Conservation (phyloP, 2,329 filamentous ascomycete species). For the Corynespora cassiicola region DNA sequence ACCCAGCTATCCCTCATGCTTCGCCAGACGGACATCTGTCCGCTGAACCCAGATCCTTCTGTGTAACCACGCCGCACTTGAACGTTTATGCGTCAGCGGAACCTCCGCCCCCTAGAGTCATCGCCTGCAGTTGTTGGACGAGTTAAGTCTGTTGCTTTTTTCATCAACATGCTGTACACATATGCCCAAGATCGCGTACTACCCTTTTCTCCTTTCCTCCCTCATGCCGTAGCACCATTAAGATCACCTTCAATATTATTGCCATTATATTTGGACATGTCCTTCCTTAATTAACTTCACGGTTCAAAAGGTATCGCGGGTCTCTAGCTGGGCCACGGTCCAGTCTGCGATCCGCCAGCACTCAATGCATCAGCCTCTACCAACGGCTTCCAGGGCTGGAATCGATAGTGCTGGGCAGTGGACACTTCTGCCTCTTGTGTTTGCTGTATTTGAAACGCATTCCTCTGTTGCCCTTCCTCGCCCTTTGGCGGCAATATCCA, state of each 20-base stretch:
- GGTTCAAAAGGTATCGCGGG: constrained; percentile 20
- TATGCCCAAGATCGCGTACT: constrained; percentile 36
- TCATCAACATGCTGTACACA: constrained; percentile 26
- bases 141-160: constrained; percentile 26
- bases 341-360: constrained; percentile 30
- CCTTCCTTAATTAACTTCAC: constrained; percentile 26
- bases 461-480: constrained; percentile 19
- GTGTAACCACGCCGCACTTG: constrained; percentile 35
- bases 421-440: constrained; percentile 17
- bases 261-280: constrained; percentile 33
- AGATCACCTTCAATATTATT: constrained; percentile 36
- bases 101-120: constrained; percentile 19
- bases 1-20: constrained; percentile 19
- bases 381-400: constrained; percentile 25
- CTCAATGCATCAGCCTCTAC: constrained; percentile 30
- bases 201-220: constrained; percentile 30
- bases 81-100: constrained; percentile 35
- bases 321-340: constrained; percentile 27
- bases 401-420: constrained; percentile 21
- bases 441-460: constrained; percentile 28
- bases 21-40: constrained; percentile 24
- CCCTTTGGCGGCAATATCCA: constrained; percentile 16
- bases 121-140: constrained; percentile 27
- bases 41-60: constrained; percentile 24
- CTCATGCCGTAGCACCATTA: constrained; percentile 39